Evolutionary conservation across 345 rosid species (phyloP).

Genomic region (Hibiscus tridactylites): DNA sequence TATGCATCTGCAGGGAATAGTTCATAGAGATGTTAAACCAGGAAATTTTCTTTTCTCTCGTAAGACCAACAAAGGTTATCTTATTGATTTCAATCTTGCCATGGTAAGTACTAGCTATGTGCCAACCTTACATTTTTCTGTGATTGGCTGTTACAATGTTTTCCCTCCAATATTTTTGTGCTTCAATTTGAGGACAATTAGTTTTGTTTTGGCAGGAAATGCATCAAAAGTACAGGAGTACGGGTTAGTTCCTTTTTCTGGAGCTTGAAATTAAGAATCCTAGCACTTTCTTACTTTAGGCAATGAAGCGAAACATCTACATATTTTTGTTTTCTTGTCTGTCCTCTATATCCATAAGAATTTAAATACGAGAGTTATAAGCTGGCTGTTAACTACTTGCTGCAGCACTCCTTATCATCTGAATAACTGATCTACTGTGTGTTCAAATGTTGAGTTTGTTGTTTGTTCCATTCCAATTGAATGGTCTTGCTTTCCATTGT

Average conservation of each 20-base stretch:
- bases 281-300: neutral
- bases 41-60: conserved; percentile 91
- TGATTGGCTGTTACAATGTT: neutral
- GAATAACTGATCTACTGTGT: neutral
- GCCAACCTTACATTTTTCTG: neutral
- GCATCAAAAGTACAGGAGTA: conserved; percentile 55
- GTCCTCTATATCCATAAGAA: conserved; percentile 2
- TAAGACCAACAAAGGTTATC: conserved; percentile 68
- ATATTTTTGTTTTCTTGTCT: neutral
- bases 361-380: neutral
- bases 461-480: neutral
- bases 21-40: conserved; percentile 97
- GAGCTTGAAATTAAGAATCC: neutral
- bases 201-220: conserved; percentile 53
- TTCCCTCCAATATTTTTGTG: neutral
- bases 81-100: conserved; percentile 95
- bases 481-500: neutral
- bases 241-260: conserved; percentile 34
- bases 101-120: conserved; percentile 45
- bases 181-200: neutral
- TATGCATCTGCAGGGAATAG: conserved; percentile 49
- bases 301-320: neutral
- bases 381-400: neutral
- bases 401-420: neutral
- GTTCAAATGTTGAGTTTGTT: neutral